Percentiles rank a stretch among this genome's conserved stretches.
These are phyloP conservation scores for Alternaria triticina DNA, from an alignment of 2,329 filamentous ascomycete genomes.

Conservation along the genomic window DNA sequence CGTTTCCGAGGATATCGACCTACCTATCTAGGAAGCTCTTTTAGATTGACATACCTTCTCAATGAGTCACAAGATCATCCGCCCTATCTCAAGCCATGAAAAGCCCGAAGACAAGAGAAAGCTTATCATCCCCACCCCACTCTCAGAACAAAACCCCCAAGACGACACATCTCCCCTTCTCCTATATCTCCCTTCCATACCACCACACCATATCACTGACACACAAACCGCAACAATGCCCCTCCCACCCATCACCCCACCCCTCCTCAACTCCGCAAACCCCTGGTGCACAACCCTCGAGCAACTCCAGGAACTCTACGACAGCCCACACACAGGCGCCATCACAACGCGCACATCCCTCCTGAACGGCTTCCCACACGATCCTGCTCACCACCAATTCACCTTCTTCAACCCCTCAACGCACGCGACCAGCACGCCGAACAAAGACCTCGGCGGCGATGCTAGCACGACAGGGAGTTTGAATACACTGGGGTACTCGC, in stretches of 20 bases:
- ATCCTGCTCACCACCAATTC: slow-evolving; percentile 67
- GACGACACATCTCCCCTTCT: too few relatives aligned
- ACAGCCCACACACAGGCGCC: slow-evolving; percentile 69
- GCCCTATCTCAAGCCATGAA: background rate
- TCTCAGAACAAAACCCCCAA: background rate
- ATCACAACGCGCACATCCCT: slow-evolving; percentile 77
- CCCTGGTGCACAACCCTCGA: slow-evolving; percentile 74
- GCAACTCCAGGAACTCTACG: slow-evolving; percentile 68
- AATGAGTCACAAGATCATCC: background rate
- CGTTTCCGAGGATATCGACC: background rate
- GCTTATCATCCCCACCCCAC: slow-evolving; percentile 1
- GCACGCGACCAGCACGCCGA: slow-evolving; percentile 31
- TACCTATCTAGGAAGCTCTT: background rate
- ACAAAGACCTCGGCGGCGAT: slow-evolving; percentile 21
- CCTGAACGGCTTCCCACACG: slow-evolving; percentile 68
- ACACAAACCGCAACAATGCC: slow-evolving; percentile 22
- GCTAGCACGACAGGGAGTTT: slow-evolving; percentile 50
- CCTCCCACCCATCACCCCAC: slow-evolving; percentile 63
- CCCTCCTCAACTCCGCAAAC: slow-evolving; percentile 75
- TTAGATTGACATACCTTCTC: background rate
- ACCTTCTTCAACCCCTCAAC: slow-evolving; percentile 65
- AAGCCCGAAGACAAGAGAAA: background rate
- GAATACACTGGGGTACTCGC: slow-evolving; percentile 79
- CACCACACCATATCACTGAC: background rate
- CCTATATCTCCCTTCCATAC: background rate